Evolutionary conservation across 495 filamentous ascomycete genomes (phyloP).

Genomic region (Aspergillus diversus): DNA sequence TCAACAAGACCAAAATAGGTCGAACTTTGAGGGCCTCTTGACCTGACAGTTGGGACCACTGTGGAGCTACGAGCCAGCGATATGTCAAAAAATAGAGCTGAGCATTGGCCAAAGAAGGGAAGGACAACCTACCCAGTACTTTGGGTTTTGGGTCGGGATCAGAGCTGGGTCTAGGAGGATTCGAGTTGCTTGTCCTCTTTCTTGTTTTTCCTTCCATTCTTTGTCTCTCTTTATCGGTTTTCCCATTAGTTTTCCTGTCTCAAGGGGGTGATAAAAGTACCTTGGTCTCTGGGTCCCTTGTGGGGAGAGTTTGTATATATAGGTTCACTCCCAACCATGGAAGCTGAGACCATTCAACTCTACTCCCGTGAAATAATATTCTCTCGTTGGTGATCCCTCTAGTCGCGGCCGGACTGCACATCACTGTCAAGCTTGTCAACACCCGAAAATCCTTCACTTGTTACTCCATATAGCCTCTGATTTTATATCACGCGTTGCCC

Average conservation of each 20-base stretch:
- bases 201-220: not conserved
- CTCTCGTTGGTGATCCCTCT: no score
- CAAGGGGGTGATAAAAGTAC: not conserved
- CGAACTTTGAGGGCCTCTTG: not conserved
- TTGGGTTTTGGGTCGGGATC: slow-evolving; percentile 1
- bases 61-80: not conserved
- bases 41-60: not conserved
- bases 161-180: not conserved
- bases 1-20: not conserved
- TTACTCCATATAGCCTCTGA: no score
- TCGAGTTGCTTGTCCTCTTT: not conserved
- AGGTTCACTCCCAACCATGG: not conserved
- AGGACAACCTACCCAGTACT: not conserved
- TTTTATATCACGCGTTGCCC: not conserved
- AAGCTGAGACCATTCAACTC: no score
- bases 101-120: not conserved
- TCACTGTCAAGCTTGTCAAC: no score
- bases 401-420: no score
- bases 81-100: slow-evolving; percentile 2
- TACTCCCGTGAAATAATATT: no score
- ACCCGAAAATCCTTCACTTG: no score
- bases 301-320: not conserved
- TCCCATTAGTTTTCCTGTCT: not conserved
- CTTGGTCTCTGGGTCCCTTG: not conserved
- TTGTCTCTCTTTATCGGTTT: not conserved